phyloP scores from a whole-genome alignment of 169 alveolate genomes.

The Eimeria tenella region DNA sequence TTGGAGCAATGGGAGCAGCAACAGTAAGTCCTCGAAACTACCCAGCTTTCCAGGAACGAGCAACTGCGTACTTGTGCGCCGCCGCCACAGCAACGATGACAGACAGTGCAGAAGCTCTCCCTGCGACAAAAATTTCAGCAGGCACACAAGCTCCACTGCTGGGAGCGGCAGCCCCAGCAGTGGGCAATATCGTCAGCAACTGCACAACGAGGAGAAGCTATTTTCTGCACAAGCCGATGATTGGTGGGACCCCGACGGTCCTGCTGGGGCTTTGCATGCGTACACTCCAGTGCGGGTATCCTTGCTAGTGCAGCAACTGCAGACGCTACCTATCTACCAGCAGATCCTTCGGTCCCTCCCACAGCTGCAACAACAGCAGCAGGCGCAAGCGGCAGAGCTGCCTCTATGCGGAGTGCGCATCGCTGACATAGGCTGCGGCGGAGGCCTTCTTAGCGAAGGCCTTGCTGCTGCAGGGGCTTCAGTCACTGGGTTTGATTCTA shows the following conservation, averaged over 20 bases:
- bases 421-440: slow-evolving; percentile 90
- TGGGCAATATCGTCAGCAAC: not conserved
- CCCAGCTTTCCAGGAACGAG: too few relatives aligned
- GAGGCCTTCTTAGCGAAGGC: slow-evolving; percentile 87
- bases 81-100: too few relatives aligned
- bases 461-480: slow-evolving; percentile 81
- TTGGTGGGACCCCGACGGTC: slow-evolving; percentile 74
- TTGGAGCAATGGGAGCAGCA: too few relatives aligned
- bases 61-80: too few relatives aligned
- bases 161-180: slow-evolving; percentile 7
- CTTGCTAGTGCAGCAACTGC: slow-evolving; percentile 43
- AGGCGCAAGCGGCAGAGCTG: slow-evolving; percentile 32
- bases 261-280: slow-evolving; percentile 63
- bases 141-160: not conserved
- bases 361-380: not conserved
- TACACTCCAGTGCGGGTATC: slow-evolving; percentile 48
- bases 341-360: slow-evolving; percentile 1
- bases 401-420: slow-evolving; percentile 51
- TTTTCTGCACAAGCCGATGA: slow-evolving; percentile 35
- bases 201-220: not conserved
- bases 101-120: too few relatives aligned
- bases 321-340: slow-evolving; percentile 48
- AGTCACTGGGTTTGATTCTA: slow-evolving; percentile 24
- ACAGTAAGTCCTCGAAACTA: too few relatives aligned
- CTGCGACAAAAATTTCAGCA: not conserved